Percentiles rank a stretch among this genome's conserved stretches.
Evolutionary conservation across 371 early-diverging fungal species (phyloP).

Genomic region (Lichtheimia corymbifera): DNA sequence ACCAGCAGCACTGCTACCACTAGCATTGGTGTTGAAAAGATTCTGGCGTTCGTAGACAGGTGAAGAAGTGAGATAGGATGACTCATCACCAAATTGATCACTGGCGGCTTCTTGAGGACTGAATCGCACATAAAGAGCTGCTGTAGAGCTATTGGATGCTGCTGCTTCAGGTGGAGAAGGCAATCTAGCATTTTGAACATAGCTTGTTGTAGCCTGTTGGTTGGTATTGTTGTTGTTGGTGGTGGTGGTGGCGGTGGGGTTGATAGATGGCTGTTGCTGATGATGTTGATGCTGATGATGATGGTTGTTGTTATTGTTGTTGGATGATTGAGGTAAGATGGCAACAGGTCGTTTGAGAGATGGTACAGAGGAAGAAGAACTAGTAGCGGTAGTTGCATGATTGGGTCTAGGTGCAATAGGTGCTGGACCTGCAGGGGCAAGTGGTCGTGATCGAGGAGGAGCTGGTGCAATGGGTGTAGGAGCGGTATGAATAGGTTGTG

Average conservation of each 20-base stretch:
- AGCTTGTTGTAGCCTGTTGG: neutral
- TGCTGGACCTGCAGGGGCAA: conserved; percentile 1
- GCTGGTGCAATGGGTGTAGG: conserved; percentile 6
- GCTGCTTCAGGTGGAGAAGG: conserved; percentile 1
- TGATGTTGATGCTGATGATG: conserved; percentile 1
- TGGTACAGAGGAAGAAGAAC: neutral
- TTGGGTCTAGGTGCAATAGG: neutral
- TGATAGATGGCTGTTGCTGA: neutral
- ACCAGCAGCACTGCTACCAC: conserved; percentile 5
- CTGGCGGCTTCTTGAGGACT: conserved; percentile 10
- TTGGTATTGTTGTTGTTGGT: neutral
- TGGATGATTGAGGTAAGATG: neutral
- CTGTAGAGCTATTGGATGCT: conserved; percentile 6
- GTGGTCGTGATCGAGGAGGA: neutral
- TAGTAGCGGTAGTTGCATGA: neutral
- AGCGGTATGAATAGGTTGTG: neutral
- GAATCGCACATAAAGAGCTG: conserved; percentile 17
- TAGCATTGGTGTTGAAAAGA: neutral
- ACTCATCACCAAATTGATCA: neutral
- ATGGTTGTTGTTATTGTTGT: neutral
- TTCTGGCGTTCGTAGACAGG: neutral
- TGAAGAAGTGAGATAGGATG: too few relatives aligned
- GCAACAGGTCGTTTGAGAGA: neutral
- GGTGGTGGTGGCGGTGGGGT: neutral
- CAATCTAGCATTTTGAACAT: neutral